phyloP scores from a whole-genome alignment of 2,329 filamentous ascomycete species.

The Colletotrichum viniferum region DNA sequence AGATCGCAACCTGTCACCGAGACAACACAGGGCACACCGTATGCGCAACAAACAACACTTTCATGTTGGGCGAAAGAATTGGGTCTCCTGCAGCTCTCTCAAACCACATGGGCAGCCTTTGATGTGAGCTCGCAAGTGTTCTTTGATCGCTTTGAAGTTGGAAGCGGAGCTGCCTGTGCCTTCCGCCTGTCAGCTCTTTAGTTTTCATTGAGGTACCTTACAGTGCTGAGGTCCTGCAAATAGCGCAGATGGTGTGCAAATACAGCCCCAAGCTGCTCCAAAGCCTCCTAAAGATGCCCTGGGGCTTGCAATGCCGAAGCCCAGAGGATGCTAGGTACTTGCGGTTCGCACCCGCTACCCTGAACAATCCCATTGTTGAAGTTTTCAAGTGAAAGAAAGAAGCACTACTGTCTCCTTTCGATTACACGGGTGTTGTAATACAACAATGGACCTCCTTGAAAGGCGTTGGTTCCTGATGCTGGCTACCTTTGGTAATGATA shows the following conservation, averaged over 20 bases:
- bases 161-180: neutral
- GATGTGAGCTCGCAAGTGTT: neutral
- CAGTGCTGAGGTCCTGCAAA: neutral
- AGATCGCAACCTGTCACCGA: neutral
- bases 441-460: neutral
- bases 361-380: neutral
- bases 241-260: neutral
- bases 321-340: neutral
- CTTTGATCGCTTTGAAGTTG: neutral
- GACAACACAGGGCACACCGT: neutral
- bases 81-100: neutral
- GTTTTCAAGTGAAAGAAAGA: neutral
- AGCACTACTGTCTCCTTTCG: rapidly evolving
- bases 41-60: neutral
- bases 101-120: neutral
- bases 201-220: neutral
- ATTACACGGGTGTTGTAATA: neutral
- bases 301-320: neutral
- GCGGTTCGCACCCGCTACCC: neutral
- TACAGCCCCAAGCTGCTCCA: neutral
- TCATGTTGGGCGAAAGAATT: neutral
- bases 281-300: neutral
- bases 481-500: neutral
- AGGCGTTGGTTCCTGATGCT: neutral
- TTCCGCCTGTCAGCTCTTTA: neutral